These are phyloP conservation scores for Dimocarpus longan DNA, from an alignment of 345 rosid genomes.

Conservation along the genomic window DNA sequence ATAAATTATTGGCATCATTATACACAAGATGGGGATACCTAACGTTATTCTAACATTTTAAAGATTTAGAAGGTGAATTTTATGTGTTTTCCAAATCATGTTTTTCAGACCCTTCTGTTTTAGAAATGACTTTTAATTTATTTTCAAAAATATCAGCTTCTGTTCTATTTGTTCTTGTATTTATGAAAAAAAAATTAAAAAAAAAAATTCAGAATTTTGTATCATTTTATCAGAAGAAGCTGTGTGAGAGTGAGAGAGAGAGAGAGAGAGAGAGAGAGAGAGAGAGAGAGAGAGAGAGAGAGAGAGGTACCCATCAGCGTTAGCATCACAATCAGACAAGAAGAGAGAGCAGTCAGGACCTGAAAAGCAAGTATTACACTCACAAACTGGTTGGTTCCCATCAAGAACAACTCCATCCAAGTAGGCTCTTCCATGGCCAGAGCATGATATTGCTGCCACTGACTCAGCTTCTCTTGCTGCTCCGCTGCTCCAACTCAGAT, in stretches of 20 bases:
- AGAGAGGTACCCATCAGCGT: constrained; percentile 46
- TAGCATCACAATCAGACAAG: constrained; percentile 41
- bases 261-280: background rate
- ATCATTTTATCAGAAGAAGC: background rate
- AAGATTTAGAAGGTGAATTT: too few species aligned
- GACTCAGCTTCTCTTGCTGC: constrained; percentile 67
- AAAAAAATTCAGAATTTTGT: too few species aligned
- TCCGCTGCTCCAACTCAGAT: constrained; percentile 52
- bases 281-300: background rate
- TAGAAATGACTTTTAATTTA: too few species aligned
- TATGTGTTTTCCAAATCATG: too few species aligned
- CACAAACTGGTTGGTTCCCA: constrained; percentile 50
- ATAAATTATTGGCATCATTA: too few species aligned
- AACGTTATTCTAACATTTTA: too few species aligned
- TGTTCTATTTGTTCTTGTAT: background rate
- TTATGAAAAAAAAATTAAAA: too few species aligned
- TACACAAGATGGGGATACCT: too few species aligned
- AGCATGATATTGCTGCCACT: constrained; percentile 61
- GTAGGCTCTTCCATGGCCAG: constrained; percentile 75
- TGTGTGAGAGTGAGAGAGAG: background rate
- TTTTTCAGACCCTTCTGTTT: too few species aligned
- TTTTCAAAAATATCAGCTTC: too few species aligned
- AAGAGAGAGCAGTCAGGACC: constrained; percentile 57
- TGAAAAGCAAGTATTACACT: constrained; percentile 60
- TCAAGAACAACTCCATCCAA: constrained; percentile 50